These are phyloP conservation scores for Hymenochaete sp. DNA, from an alignment of 1,284 basidiomycete genomes.

Conservation along the genomic window DNA sequence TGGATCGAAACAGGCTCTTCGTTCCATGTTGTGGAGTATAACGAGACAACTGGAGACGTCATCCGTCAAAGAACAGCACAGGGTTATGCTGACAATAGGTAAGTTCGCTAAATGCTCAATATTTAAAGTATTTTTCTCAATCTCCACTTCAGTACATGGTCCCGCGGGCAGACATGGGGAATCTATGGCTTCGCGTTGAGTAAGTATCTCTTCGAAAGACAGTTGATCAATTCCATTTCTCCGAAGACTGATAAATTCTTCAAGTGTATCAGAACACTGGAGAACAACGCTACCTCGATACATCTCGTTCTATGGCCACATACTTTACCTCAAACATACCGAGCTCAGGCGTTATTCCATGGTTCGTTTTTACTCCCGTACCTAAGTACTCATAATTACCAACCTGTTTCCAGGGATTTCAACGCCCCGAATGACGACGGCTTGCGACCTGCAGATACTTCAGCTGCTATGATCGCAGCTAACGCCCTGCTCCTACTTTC, in stretches of 20 bases:
- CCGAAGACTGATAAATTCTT: background rate
- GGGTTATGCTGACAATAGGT: slow-evolving; percentile 53
- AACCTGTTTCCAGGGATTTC: slow-evolving; percentile 46
- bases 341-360: slow-evolving; percentile 50
- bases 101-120: no score
- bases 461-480: slow-evolving; percentile 53
- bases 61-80: slow-evolving; percentile 48
- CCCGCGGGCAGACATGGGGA: slow-evolving; percentile 62
- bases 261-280: slow-evolving; percentile 52
- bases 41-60: slow-evolving; percentile 51
- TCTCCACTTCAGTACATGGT: no score
- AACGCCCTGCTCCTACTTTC: slow-evolving; percentile 52
- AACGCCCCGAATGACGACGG: slow-evolving; percentile 44
- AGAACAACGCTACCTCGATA: slow-evolving; percentile 44
- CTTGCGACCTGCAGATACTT: slow-evolving; percentile 54
- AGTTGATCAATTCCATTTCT: slow-evolving; percentile 17
- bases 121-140: no score
- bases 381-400: background rate
- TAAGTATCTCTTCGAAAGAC: slow-evolving; percentile 26
- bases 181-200: slow-evolving; percentile 64
- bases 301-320: slow-evolving; percentile 45
- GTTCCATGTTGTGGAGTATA: slow-evolving; percentile 63
- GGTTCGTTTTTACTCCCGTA: slow-evolving; percentile 29
- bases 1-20: slow-evolving; percentile 37
- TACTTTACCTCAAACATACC: slow-evolving; percentile 55